Percentiles rank a stretch among this genome's conserved stretches.
Conservation (phyloP, 169 alveolate genomes). For the Perkinsus marinus region DNA sequence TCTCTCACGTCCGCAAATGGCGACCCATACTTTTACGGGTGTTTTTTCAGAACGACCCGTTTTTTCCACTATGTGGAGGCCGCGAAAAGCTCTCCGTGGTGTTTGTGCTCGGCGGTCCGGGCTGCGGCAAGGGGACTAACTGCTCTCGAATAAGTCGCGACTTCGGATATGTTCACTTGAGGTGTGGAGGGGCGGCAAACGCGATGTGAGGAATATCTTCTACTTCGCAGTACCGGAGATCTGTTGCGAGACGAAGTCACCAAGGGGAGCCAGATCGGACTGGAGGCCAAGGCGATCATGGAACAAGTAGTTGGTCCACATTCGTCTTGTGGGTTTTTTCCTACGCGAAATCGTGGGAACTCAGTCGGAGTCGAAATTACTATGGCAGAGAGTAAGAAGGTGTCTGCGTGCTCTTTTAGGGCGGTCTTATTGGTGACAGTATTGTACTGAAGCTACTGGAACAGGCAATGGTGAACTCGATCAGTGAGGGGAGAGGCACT, state of each 20-base stretch:
- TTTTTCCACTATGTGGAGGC: background rate
- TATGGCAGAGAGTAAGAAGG: background rate
- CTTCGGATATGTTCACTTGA: conserved; percentile 39
- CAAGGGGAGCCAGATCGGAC: background rate
- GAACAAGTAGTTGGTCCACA: background rate
- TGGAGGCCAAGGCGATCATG: background rate
- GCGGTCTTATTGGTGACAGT: background rate
- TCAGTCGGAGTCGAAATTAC: too few species aligned
- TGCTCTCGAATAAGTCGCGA: conserved; percentile 49
- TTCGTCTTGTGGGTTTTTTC: too few species aligned
- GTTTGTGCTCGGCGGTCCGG: conserved; percentile 59
- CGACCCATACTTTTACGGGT: conserved; percentile 23
- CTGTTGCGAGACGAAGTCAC: background rate
- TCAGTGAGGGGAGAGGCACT: background rate
- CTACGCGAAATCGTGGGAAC: too few species aligned
- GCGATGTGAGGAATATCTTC: background rate
- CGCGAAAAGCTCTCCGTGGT: conserved; percentile 11
- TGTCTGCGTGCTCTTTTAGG: background rate
- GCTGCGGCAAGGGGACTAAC: conserved; percentile 59
- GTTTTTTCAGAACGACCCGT: background rate
- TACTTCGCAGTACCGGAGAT: background rate
- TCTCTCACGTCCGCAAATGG: background rate
- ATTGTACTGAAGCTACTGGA: background rate
- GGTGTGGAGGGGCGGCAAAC: background rate
- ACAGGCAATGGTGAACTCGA: background rate